These are phyloP conservation scores for Fusarium chaquense DNA, from an alignment of 2,329 filamentous ascomycete genomes.

Conservation along the genomic window DNA sequence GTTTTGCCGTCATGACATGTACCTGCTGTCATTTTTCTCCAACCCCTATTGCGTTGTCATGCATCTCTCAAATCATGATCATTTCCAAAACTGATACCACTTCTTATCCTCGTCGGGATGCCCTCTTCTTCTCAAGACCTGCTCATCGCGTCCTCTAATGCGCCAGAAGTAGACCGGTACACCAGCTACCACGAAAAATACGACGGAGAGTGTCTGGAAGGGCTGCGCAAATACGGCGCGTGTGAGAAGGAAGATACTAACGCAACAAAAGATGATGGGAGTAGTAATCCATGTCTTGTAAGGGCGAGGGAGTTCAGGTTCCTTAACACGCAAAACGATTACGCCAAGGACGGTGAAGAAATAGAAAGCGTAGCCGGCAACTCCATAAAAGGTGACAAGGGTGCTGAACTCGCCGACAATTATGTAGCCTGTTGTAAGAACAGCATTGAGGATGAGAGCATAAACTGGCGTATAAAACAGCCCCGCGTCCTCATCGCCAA, in stretches of 20 bases:
- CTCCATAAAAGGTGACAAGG: constrained; percentile 95
- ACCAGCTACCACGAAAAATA: constrained; percentile 85
- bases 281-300: constrained; percentile 98
- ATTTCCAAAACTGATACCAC: constrained; percentile 73
- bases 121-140: constrained; percentile 56
- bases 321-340: constrained; percentile 87
- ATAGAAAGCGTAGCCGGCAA: constrained; percentile 97
- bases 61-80: constrained; percentile 7
- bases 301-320: constrained; percentile 88
- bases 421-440: constrained; percentile 81
- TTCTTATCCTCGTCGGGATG: constrained; percentile 51
- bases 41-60: background rate
- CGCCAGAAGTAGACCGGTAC: constrained; percentile 92
- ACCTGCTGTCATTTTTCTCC: background rate
- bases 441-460: constrained; percentile 84
- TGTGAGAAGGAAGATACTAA: constrained; percentile 90
- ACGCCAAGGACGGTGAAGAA: constrained; percentile 94
- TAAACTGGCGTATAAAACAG: constrained; percentile 96
- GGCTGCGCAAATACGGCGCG: constrained; percentile 92
- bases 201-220: constrained; percentile 86
- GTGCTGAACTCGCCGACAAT: constrained; percentile 90
- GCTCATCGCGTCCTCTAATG: constrained; percentile 73
- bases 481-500: constrained; percentile 81
- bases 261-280: constrained; percentile 98
- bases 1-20: constrained; percentile 16